Conservation (phyloP, 1,139 yeast genomes). For the Suhomyces maxii region DNA sequence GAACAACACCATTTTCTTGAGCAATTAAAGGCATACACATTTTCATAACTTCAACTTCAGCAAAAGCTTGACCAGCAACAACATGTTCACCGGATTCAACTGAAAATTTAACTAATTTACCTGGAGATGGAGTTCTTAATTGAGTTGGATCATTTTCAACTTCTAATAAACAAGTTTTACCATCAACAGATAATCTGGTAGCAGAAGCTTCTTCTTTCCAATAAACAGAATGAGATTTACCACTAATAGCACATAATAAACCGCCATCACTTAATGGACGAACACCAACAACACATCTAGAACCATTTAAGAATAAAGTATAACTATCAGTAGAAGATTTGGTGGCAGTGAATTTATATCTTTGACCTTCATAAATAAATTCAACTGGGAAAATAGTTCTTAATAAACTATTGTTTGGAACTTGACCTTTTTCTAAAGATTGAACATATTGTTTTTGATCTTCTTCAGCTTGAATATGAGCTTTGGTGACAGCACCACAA, state of each 20-base stretch:
- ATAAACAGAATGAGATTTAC: slow-evolving; percentile 91
- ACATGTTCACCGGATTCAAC: slow-evolving; percentile 96
- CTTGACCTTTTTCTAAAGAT: slow-evolving; percentile 92
- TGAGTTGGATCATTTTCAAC: slow-evolving; percentile 98
- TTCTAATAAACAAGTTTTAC: slow-evolving; percentile 91
- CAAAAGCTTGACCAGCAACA: slow-evolving; percentile 88
- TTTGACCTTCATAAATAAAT: slow-evolving; percentile 89
- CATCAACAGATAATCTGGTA: slow-evolving; percentile 92
- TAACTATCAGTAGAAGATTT: slow-evolving; percentile 83
- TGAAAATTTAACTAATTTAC: slow-evolving; percentile 89
- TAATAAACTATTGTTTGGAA: slow-evolving; percentile 75
- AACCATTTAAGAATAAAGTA: slow-evolving; percentile 89
- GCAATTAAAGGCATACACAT: slow-evolving; percentile 95
- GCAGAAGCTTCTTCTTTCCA: slow-evolving; percentile 98
- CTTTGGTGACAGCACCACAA: slow-evolving; percentile 97
- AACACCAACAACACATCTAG: slow-evolving; percentile 84
- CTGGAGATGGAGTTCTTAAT: slow-evolving; percentile 97
- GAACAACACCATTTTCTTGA: slow-evolving; percentile 90
- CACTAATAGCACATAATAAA: slow-evolving; percentile 79
- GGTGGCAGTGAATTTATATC: slow-evolving; percentile 94
- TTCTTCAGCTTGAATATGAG: slow-evolving; percentile 76
- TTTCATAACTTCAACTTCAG: slow-evolving; percentile 99
- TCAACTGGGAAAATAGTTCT: slow-evolving; percentile 90
- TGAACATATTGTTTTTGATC: slow-evolving; percentile 66
- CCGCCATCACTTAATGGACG: slow-evolving; percentile 94